phyloP scores from a whole-genome alignment of 2,329 filamentous ascomycete genomes.

The Aspergillus calidoustus region DNA sequence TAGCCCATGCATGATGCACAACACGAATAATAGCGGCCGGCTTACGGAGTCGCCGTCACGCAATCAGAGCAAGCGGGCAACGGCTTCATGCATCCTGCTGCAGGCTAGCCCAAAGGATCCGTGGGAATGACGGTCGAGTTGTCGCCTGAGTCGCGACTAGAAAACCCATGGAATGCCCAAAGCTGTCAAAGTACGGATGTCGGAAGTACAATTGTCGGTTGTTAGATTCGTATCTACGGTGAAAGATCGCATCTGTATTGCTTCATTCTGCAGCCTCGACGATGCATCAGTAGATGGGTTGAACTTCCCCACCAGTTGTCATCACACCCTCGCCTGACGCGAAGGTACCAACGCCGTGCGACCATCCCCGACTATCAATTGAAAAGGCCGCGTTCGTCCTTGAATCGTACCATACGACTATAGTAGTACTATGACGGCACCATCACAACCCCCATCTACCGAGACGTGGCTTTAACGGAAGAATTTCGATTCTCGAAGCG shows the following conservation, averaged over 20 bases:
- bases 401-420: neutral
- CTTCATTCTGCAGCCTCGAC: neutral
- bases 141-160: neutral
- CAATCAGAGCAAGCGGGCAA: conserved; percentile 15
- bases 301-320: neutral
- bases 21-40: conserved; percentile 13
- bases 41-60: neutral
- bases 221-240: neutral
- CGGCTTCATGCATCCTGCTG: conserved; percentile 24
- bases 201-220: neutral
- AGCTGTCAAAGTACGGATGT: neutral
- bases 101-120: neutral
- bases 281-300: neutral
- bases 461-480: neutral
- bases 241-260: neutral
- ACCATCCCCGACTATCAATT: neutral
- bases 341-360: neutral
- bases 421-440: neutral
- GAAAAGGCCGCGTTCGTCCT: neutral
- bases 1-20: conserved; percentile 27
- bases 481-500: neutral
- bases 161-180: neutral
- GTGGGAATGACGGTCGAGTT: neutral
- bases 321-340: neutral
- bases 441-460: neutral